Evolutionary conservation across 2,329 filamentous ascomycete species (phyloP), one percentile per base, ranked within the genome.

Genomic region (Emergomyces orientalis): DNA sequence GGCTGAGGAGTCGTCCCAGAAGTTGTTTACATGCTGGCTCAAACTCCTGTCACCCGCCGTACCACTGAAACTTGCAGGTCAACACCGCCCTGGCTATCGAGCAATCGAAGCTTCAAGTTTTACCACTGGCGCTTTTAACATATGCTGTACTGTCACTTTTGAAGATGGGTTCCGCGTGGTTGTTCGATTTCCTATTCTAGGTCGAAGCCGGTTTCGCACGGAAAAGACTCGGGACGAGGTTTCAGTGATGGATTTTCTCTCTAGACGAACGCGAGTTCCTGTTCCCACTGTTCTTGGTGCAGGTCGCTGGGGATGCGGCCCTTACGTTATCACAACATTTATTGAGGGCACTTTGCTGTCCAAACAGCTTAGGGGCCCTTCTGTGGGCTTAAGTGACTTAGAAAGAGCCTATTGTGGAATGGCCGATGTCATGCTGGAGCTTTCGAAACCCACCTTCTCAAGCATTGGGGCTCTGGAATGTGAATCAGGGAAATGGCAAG

Each of bases 101-200:
- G 47, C 34, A 41, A 61, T 22, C 37, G 8, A 25, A 60, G 47
- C 62, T 47, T 58, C 58, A 59, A 52, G 47, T 58, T 47, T 58
- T 32, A 65, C 49, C 25, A 65, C 60, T 62, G 65, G 67, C 6
- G 57, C 67, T 55, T 69, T 62, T 59, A 69, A 69, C 62, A 65
- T 68, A 39, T 69, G 67, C 62, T 67, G 63, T 61, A 65, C 58
- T 25, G 66, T 69, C 62, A 62, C 61, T 39, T 68, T 67, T 61
- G 66, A 68, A 41, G 68, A 69, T 61, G 64, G 62, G 47, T 64
- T 63, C 43, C 63, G 64, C 57, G 66, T 59, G 8, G 45, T 67
- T 45, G 65, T 69, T 67, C 64, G 65, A 43, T 69, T 69, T 59
- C 63, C 67, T 32, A 63, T 61, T 22, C 59, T 61, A 37, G 59